A percentile compares a stretch with the other conserved stretches of the same genome.
Evolutionary conservation across 2,329 filamentous ascomycete genomes (phyloP).

Genomic region (Nakataea oryzae): DNA sequence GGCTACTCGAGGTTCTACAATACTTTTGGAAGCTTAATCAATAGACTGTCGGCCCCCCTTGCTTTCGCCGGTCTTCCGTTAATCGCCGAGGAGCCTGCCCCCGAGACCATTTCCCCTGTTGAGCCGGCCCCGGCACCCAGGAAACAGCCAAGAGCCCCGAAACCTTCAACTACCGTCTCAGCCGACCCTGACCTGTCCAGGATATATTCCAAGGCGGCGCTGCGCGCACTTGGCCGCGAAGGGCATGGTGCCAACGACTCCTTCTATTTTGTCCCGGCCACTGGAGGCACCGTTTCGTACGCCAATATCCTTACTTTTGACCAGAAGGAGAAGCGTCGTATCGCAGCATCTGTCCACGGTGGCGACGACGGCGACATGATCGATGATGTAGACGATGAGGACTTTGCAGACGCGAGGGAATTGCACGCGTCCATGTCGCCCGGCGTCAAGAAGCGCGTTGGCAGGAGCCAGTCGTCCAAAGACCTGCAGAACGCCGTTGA

Average conservation of each 20-base stretch:
- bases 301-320: constrained; percentile 73
- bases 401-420: constrained; percentile 83
- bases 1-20: constrained; percentile 87
- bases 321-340: constrained; percentile 53
- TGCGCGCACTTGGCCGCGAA: constrained; percentile 66
- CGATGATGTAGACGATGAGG: constrained; percentile 59
- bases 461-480: constrained; percentile 28
- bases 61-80: constrained; percentile 89
- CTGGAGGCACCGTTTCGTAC: constrained; percentile 85
- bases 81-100: constrained; percentile 35
- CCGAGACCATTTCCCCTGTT: constrained; percentile 22
- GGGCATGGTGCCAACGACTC: constrained; percentile 58
- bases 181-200: constrained; percentile 68
- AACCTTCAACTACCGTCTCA: constrained; percentile 10
- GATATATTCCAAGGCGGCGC: constrained; percentile 75
- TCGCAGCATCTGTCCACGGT: constrained; percentile 37
- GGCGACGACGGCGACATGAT: constrained; percentile 25
- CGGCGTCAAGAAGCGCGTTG: constrained; percentile 26
- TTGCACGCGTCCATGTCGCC: constrained; percentile 37
- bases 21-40: constrained; percentile 81
- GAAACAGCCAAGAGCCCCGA: constrained; percentile 20
- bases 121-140: constrained; percentile 24
- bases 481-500: constrained; percentile 62
- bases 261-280: constrained; percentile 91
- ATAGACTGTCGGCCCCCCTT: constrained; percentile 77